Evolutionary conservation across 139 green algal species (phyloP).

Genomic region (Haematococcus lacustris): DNA sequence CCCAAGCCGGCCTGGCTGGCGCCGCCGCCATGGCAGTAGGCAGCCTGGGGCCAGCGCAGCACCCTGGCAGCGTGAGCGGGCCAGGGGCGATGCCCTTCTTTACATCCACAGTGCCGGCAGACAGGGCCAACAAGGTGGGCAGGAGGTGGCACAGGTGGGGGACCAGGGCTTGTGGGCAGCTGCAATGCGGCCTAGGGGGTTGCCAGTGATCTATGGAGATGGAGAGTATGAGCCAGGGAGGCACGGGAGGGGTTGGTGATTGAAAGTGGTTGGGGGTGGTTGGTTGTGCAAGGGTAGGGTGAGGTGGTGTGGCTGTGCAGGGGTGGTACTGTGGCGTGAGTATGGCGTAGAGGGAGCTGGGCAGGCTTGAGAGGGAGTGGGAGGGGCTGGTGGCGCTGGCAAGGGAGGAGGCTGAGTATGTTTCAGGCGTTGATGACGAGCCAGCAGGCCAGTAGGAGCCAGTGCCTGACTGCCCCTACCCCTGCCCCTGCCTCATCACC

Average conservation of each 20-base stretch:
- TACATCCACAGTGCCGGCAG: neutral
- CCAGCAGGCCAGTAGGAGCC: no score
- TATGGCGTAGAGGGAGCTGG: no score
- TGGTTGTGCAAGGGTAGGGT: neutral
- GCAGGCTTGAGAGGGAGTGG: no score
- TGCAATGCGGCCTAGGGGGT: neutral
- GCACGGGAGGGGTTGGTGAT: neutral
- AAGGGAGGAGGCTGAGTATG: no score
- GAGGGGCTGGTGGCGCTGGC: no score
- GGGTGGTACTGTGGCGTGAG: no score
- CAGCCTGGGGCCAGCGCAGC: neutral
- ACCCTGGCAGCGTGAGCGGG: neutral
- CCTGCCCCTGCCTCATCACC: no score
- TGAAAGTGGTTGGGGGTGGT: neutral
- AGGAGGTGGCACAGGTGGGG: neutral
- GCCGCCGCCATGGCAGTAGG: neutral
- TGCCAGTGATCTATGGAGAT: neutral
- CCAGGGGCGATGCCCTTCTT: slow-evolving; percentile 7
- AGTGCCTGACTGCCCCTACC: no score
- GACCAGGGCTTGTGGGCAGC: neutral
- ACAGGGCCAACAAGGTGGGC: slow-evolving; percentile 4
- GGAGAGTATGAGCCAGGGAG: neutral
- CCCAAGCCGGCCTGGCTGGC: neutral
- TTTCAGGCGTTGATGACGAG: no score
- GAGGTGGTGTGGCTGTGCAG: no score